A percentile compares a stretch with the other conserved stretches of the same genome.
Evolutionary conservation across 768 basidiomycete genomes (phyloP).

Genomic region (Pholiota molesta): DNA sequence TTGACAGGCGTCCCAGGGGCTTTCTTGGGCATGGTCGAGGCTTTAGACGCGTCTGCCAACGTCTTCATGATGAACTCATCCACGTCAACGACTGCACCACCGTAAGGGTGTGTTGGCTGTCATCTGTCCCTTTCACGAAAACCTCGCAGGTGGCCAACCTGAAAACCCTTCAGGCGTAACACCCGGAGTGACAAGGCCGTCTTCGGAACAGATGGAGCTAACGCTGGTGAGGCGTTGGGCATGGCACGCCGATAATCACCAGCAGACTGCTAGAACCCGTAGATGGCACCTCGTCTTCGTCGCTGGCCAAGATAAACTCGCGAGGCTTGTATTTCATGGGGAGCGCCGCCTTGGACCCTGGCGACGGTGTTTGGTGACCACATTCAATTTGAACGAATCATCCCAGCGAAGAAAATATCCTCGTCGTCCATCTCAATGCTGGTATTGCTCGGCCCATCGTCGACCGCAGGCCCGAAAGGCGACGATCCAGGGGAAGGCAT

Average conservation of each 20-base stretch:
- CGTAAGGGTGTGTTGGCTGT: constrained; percentile 28
- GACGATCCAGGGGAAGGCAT: constrained; percentile 57
- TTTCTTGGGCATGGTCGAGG: constrained; percentile 53
- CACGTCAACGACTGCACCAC: constrained; percentile 42
- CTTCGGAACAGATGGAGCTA: constrained; percentile 63
- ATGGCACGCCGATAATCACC: constrained; percentile 39
- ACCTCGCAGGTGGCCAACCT: constrained; percentile 63
- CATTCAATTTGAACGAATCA: constrained; percentile 58
- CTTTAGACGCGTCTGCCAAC: constrained; percentile 60
- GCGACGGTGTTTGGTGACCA: constrained; percentile 65
- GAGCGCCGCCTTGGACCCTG: constrained; percentile 46
- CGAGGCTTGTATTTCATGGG: constrained; percentile 73
- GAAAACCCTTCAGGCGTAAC: constrained; percentile 53
- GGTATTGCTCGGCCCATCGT: constrained; percentile 24
- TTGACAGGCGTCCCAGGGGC: constrained; percentile 86
- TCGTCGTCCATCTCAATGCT: constrained; percentile 46
- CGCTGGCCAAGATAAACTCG: constrained; percentile 64
- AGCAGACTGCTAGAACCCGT: constrained; percentile 24
- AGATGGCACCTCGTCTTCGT: constrained; percentile 51
- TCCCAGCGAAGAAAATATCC: constrained; percentile 58
- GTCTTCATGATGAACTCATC: constrained; percentile 77
- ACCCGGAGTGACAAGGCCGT: constrained; percentile 74
- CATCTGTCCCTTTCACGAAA: constrained; percentile 45
- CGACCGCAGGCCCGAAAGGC: constrained; percentile 31
- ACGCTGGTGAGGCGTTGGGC: constrained; percentile 63